These are phyloP conservation scores for Colletotrichum magnum DNA, from an alignment of 2,329 filamentous ascomycete species.

Conservation along the genomic window DNA sequence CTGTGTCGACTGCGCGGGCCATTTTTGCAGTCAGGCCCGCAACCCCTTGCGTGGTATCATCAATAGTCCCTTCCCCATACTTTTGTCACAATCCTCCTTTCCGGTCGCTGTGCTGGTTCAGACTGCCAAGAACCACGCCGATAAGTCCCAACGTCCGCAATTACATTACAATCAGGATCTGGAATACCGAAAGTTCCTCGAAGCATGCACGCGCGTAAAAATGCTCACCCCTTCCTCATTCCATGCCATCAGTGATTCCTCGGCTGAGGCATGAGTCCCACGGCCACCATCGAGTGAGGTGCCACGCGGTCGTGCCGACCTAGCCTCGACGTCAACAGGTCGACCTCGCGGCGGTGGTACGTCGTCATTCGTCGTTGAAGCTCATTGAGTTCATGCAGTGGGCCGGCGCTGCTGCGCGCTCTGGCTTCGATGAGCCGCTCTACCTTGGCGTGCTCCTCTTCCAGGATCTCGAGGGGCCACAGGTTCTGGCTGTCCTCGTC, in stretches of 20 bases:
- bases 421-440: constrained; percentile 13
- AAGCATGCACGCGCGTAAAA: neutral
- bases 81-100: too few relatives aligned
- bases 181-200: neutral
- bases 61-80: neutral
- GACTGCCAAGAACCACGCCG: neutral
- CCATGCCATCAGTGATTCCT: neutral
- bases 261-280: constrained; percentile 20
- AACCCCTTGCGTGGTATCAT: neutral
- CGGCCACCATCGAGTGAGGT: constrained; percentile 19
- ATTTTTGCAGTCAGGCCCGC: neutral
- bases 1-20: too few relatives aligned
- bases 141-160: neutral
- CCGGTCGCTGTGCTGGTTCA: too few relatives aligned
- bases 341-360: constrained; percentile 30
- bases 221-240: neutral
- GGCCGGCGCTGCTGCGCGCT: constrained; percentile 21
- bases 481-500: constrained; percentile 9
- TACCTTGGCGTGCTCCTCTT: constrained; percentile 35
- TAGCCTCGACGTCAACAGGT: constrained; percentile 27
- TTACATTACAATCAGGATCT: neutral
- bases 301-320: constrained; percentile 16
- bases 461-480: constrained; percentile 32
- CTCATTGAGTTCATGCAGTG: constrained; percentile 23
- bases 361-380: constrained; percentile 28